These are phyloP conservation scores for Zygnema cylindricum DNA, from an alignment of 139 green algal genomes.

Conservation along the genomic window DNA sequence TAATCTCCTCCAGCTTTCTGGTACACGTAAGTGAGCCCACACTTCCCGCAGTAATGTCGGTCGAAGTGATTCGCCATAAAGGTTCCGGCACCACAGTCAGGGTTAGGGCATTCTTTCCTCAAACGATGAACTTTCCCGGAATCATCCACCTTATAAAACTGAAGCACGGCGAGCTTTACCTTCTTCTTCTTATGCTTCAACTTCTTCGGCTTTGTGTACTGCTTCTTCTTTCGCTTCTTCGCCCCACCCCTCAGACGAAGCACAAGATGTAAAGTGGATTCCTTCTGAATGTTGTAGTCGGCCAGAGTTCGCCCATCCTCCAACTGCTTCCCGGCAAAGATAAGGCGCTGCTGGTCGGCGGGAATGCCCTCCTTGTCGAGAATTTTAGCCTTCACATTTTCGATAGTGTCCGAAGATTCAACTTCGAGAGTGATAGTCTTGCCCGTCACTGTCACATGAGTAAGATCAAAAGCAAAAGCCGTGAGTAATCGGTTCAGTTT, in stretches of 20 bases:
- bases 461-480: too few species aligned
- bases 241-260: conserved; percentile 80
- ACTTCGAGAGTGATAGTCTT: conserved; percentile 74
- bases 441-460: too few species aligned
- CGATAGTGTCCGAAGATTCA: too few species aligned
- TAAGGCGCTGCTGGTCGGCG: conserved; percentile 64
- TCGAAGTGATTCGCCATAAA: conserved; percentile 99
- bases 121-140: too few species aligned
- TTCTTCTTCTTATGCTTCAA: conserved; percentile 99
- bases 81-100: conserved; percentile 88
- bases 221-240: conserved; percentile 99
- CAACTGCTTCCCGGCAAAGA: too few species aligned
- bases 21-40: too few species aligned
- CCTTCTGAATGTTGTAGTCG: too few species aligned
- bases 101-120: conserved; percentile 92
- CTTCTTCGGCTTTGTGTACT: conserved; percentile 99
- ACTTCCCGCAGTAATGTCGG: conserved; percentile 97
- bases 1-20: too few species aligned
- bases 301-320: conserved; percentile 53
- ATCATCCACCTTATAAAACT: too few species aligned
- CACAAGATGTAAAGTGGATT: conserved; percentile 68
- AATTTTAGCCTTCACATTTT: too few species aligned
- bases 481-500: too few species aligned
- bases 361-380: conserved; percentile 88
- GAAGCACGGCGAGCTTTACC: conserved; percentile 90